Percentiles rank a stretch among this genome's conserved stretches.
phyloP scores from a whole-genome alignment of 1,139 yeast species.

The Williopsis jadinii region DNA sequence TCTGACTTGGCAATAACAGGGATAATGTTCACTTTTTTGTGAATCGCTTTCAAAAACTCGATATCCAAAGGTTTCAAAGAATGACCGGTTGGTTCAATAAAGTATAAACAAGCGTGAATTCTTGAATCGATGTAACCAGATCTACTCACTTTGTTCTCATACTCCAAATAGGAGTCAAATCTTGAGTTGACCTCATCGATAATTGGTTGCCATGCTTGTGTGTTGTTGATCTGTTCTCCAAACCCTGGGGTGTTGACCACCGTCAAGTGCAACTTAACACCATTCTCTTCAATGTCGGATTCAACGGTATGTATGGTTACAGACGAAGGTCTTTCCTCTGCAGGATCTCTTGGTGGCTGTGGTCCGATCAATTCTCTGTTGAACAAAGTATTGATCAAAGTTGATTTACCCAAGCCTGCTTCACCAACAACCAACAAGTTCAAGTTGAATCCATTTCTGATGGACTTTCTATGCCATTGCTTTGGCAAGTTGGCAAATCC shows the following conservation, averaged over 20 bases:
- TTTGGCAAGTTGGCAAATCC: constrained; percentile 98
- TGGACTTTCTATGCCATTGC: constrained; percentile 96
- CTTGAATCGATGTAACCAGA: constrained; percentile 67
- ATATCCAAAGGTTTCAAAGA: constrained; percentile 85
- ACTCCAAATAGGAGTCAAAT: constrained; percentile 83
- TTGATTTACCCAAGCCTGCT: constrained; percentile 89
- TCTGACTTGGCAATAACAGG: constrained; percentile 96
- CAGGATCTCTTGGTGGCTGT: constrained; percentile 26
- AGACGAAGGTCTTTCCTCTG: constrained; percentile 15
- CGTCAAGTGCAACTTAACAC: constrained; percentile 78
- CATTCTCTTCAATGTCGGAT: constrained; percentile 85
- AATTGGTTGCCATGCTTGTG: constrained; percentile 89
- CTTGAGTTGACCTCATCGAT: constrained; percentile 83
- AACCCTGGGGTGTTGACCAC: constrained; percentile 92
- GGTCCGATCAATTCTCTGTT: constrained; percentile 60
- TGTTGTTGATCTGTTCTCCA: constrained; percentile 85
- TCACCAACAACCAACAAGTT: constrained; percentile 90
- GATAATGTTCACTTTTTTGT: constrained; percentile 85
- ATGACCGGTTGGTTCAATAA: constrained; percentile 97
- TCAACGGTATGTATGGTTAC: constrained; percentile 64
- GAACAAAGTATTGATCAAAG: constrained; percentile 86
- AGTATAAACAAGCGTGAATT: constrained; percentile 81
- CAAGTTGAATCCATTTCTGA: constrained; percentile 88
- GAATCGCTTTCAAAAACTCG: constrained; percentile 80
- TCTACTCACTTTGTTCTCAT: constrained; percentile 83